Base-by-base conservation (phyloP, 345 rosid genomes). In the Carallia brachiata region DNA sequence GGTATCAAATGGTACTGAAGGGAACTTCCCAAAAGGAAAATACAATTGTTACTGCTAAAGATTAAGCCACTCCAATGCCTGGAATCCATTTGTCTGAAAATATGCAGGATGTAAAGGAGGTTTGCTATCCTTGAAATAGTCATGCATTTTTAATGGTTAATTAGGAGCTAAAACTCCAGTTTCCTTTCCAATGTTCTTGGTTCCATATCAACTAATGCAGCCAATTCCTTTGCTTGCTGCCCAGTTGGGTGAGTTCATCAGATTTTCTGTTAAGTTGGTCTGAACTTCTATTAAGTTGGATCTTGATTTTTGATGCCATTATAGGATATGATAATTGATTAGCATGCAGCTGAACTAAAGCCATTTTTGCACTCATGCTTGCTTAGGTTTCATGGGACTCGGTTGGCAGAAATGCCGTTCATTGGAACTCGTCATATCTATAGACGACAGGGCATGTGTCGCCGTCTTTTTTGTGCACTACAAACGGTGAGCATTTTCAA, bases 401-500 rank as follows among this genome's bases (percentile, higher is more conserved):
- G 18, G 32, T 68, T 77, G 62, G 77, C 76, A 36, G 80, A 77
- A 64, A 77, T 77, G 80, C 80, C 80, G 63, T 77, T 77, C 53
- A 77, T 77, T 58, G 80, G 80, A 50, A 77, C 80, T n/a, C 77
- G 80, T 18, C 73, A 77, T 47, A 59, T 68, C 36, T 77, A 77
- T 34, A 72, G 80, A 37, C 80, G 73, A 9, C 80, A 77, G 60
- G 80, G 80, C 37, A 77, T 77, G 80, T 77, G 77, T 70, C 72
- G 66, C 16, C 80, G 80, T 59, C 77, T 77, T 52, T 59, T 77
- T 52, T 12, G 62, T 64, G 73, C 77, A 32, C 60, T 77, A 58
- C 77, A 77, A 68, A 67, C 59, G 0, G 80, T 77, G 68, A 72
- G 73, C n/a, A 65, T 47, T 28, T 16, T 5, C 13, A 47, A 15